phyloP scores from a whole-genome alignment of 129 eudicot genomes.

The Chrysanthemum seticuspe region DNA sequence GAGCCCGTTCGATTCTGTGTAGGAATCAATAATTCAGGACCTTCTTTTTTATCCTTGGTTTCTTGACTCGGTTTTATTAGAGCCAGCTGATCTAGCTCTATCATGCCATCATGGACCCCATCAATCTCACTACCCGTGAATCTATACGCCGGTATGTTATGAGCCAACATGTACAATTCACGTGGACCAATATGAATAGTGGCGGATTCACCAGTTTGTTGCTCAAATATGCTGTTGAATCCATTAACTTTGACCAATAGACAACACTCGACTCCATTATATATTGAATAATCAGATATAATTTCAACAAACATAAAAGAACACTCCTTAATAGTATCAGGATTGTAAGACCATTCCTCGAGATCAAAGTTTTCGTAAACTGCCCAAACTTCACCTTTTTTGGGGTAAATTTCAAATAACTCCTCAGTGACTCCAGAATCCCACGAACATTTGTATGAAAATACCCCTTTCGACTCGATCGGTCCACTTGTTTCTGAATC shows the following conservation, averaged over 20 bases:
- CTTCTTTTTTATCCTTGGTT: constrained; percentile 19
- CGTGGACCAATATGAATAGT: constrained; percentile 40
- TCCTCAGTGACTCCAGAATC: constrained; percentile 42
- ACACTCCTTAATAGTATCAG: constrained; percentile 41
- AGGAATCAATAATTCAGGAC: constrained; percentile 23
- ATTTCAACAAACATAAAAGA: constrained; percentile 46
- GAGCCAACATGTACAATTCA: constrained; percentile 52
- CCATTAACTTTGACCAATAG: constrained; percentile 49
- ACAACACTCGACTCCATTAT: constrained; percentile 42
- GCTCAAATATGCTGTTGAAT: constrained; percentile 41
- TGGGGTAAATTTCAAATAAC: constrained; percentile 55
- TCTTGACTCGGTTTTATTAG: constrained; percentile 26
- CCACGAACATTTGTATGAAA: constrained; percentile 51
- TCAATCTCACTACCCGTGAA: constrained; percentile 47
- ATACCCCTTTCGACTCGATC: constrained; percentile 31
- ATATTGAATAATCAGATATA: constrained; percentile 41
- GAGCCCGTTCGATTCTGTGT: constrained; percentile 12
- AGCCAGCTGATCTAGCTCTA: constrained; percentile 59
- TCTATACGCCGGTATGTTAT: constrained; percentile 47
- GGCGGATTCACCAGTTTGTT: constrained; percentile 33
- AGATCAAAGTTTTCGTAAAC: constrained; percentile 59
- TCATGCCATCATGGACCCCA: constrained; percentile 47
- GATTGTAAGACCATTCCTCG: constrained; percentile 59
- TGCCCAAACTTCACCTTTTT: constrained; percentile 69
- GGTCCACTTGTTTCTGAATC: constrained; percentile 36